Conservation (phyloP, 805 yeast species). For the Jamesozyma piceae region DNA sequence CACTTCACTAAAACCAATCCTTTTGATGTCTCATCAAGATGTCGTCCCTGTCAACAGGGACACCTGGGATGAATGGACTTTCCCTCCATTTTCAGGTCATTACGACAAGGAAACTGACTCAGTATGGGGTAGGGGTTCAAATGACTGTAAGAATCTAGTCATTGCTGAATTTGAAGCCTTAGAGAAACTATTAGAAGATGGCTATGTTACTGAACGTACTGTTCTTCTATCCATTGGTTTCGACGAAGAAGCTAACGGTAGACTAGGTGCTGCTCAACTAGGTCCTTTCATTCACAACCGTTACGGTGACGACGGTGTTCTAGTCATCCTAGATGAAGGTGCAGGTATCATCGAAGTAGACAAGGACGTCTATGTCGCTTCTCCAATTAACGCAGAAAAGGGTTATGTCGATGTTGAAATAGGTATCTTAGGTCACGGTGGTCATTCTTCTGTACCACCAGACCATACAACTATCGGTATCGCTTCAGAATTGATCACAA, state of each 20-base stretch:
- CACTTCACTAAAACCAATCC: constrained; percentile 45
- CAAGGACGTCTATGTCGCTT: constrained; percentile 37
- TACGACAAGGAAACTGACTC: constrained; percentile 48
- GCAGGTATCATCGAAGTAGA: constrained; percentile 33
- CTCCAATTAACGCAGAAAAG: constrained; percentile 53
- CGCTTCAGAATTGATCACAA: constrained; percentile 45
- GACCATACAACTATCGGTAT: constrained; percentile 75
- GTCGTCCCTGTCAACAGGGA: constrained; percentile 69
- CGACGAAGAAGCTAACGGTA: constrained; percentile 70
- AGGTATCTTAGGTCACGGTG: constrained; percentile 55
- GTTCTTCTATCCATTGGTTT: constrained; percentile 60
- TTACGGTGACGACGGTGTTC: constrained; percentile 53
- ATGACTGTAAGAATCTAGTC: constrained; percentile 66
- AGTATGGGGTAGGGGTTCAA: constrained; percentile 70
- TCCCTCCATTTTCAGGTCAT: constrained; percentile 57
- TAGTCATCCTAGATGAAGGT: constrained; percentile 69
- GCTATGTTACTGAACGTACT: constrained; percentile 53
- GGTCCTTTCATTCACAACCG: constrained; percentile 38
- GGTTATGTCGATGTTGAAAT: constrained; percentile 48
- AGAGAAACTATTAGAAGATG: constrained; percentile 43
- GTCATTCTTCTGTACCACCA: constrained; percentile 76
- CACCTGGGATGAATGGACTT: constrained; percentile 51
- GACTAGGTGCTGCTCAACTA: constrained; percentile 47
- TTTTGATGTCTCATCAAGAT: constrained; percentile 76
- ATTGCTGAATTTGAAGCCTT: constrained; percentile 57